Conservation (phyloP, 2,329 filamentous ascomycete genomes). For the Pyrenochaeta sp. region DNA sequence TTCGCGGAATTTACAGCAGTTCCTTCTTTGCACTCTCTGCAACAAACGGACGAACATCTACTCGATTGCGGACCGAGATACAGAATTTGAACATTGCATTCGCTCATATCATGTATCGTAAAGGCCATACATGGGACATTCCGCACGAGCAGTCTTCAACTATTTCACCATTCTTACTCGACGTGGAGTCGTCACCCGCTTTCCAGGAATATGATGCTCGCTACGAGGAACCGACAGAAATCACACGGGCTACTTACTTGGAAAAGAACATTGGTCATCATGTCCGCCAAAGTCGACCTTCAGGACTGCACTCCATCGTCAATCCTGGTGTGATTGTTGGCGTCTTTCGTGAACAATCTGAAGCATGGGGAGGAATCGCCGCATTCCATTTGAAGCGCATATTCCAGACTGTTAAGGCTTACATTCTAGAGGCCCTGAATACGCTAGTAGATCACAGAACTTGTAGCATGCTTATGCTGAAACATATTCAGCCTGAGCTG, state of each 20-base stretch:
- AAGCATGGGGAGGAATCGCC: slow-evolving; percentile 29
- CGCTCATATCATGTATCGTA: slow-evolving; percentile 32
- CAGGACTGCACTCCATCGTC: slow-evolving; percentile 29
- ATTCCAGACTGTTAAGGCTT: slow-evolving; percentile 25
- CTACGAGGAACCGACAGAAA: slow-evolving; percentile 13
- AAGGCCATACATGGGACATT: slow-evolving; percentile 37
- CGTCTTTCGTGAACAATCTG: slow-evolving; percentile 33
- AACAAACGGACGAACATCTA: slow-evolving; percentile 7
- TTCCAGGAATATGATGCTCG: slow-evolving; percentile 15
- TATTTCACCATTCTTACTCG: background rate
- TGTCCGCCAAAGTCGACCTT: slow-evolving; percentile 26
- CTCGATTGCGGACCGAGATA: slow-evolving; percentile 44
- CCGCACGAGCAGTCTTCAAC: background rate
- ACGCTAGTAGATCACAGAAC: slow-evolving; percentile 28
- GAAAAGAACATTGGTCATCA: slow-evolving; percentile 20
- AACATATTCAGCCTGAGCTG: slow-evolving; percentile 28
- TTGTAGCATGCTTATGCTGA: slow-evolving; percentile 18
- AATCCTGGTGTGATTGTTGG: slow-evolving; percentile 32
- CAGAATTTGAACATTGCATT: slow-evolving; percentile 40
- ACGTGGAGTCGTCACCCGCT: slow-evolving; percentile 1
- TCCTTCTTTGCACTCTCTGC: slow-evolving; percentile 29
- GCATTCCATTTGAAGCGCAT: slow-evolving; percentile 23
- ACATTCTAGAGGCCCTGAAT: slow-evolving; percentile 20
- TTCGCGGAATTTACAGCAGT: slow-evolving; percentile 31
- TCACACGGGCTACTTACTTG: slow-evolving; percentile 24